Evolutionary conservation across 2,329 filamentous ascomycete species (phyloP).

Genomic region (Calonectria pteridis): DNA sequence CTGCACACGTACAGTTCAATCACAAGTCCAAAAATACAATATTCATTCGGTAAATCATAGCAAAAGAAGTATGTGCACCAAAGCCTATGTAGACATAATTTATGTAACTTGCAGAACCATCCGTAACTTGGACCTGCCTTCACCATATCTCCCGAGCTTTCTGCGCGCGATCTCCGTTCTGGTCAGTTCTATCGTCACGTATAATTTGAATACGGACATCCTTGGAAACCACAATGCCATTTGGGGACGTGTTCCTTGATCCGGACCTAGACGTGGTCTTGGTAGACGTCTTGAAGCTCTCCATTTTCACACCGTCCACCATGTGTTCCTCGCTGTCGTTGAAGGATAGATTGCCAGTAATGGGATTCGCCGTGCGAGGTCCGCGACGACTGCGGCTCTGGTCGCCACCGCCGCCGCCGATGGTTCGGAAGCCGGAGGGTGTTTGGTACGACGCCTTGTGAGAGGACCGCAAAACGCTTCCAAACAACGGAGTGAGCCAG

Average conservation of each 20-base stretch:
- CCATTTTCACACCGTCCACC: conserved; percentile 57
- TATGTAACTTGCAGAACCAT: neutral
- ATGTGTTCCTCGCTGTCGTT: conserved; percentile 55
- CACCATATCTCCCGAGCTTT: conserved; percentile 30
- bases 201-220: conserved; percentile 55
- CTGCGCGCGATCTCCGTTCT: conserved; percentile 10
- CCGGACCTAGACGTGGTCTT: conserved; percentile 1
- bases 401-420: conserved; percentile 52
- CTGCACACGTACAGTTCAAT: neutral
- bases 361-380: conserved; percentile 49
- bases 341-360: conserved; percentile 53
- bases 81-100: neutral
- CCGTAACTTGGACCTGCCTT: neutral
- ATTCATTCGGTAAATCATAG: neutral
- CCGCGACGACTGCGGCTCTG: conserved; percentile 48
- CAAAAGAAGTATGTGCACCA: neutral
- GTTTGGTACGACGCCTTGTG: conserved; percentile 52
- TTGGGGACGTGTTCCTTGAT: conserved; percentile 32
- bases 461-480: conserved; percentile 50
- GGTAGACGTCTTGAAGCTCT: conserved; percentile 45
- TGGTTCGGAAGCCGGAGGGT: conserved; percentile 54
- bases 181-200: conserved; percentile 37
- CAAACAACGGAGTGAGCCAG: conserved; percentile 52
- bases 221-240: conserved; percentile 57
- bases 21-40: neutral